Evolutionary conservation across 2,329 filamentous ascomycete species (phyloP), one percentile per base, ranked within the genome.

Genomic region (Xylariaceae sp.): DNA sequence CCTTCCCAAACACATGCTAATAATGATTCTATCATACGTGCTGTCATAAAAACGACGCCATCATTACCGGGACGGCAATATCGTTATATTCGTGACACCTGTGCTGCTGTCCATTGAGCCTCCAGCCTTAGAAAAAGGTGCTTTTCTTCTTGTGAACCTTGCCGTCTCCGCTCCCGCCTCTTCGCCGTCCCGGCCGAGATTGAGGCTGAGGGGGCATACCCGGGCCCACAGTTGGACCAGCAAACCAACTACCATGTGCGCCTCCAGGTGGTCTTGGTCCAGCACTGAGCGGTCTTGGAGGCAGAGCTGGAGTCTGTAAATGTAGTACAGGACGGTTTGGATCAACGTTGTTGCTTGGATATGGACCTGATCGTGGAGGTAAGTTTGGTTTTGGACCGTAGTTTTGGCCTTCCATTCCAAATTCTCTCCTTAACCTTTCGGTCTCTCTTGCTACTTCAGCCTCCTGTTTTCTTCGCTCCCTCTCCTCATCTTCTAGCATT

Each of bases 371-470:
- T 9, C 73, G 70, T 4, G 76, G 68, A 2, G 67, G 66, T 4
- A 77, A 65, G 13, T 67, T 65, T 2, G 70, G 62, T 29, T 50
- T 58, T 15, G 57, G 64, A 6, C 62, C 35, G 62, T 72, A 56
- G 63, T 73, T 69, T 64, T 81, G 77, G 0, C 77, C 77, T 44
- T 79, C 72, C 39, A 83, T 76, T 41, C 89, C 88, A 63, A 90
- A 92, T 62, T 87, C 71, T 61, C 77, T 82, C 18, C 83, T 77
- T 29, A 99, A 76, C 1, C 92, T 81, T 69, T 94, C 91, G 0
- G 94, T 97, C 74, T 99, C 93, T 57, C 81, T 81, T 16, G 92
- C 86, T 1, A 92, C 75, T 61, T 83, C 82, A 8, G 79, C 81
- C 26, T 86, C 81, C 53, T 78, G 76, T 26, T 72, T 73, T 21